phyloP scores from a whole-genome alignment of 2,329 filamentous ascomycete species.

The Penicillium sp. region DNA sequence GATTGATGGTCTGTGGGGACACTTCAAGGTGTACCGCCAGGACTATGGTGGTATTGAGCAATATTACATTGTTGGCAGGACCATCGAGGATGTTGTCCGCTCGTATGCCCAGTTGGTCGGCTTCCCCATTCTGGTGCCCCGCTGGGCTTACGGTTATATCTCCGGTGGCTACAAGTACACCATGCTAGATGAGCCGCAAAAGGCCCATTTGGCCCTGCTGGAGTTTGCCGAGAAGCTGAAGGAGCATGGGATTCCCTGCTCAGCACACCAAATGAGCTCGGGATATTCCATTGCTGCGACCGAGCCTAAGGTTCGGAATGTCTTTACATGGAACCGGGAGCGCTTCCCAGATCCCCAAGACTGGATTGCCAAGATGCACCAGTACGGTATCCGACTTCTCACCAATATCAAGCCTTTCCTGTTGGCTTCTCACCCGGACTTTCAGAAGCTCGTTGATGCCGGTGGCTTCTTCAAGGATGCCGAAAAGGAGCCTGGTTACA shows the following conservation, averaged over 20 bases:
- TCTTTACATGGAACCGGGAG: constrained; percentile 70
- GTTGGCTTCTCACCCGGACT: constrained; percentile 65
- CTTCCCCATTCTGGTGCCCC: constrained; percentile 65
- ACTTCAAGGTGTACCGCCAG: constrained; percentile 72
- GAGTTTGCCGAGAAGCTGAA: constrained; percentile 62
- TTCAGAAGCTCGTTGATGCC: constrained; percentile 57
- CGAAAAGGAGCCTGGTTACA: constrained; percentile 52
- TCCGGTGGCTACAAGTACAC: constrained; percentile 66
- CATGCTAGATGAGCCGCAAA: constrained; percentile 56
- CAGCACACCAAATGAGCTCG: constrained; percentile 70
- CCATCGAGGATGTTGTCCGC: constrained; percentile 63
- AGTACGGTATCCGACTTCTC: constrained; percentile 64
- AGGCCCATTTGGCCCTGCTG: constrained; percentile 56
- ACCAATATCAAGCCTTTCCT: constrained; percentile 75
- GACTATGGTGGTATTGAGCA: constrained; percentile 71
- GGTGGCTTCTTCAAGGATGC: constrained; percentile 66
- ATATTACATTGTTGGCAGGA: constrained; percentile 67
- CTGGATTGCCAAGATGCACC: constrained; percentile 63
- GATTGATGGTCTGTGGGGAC: constrained; percentile 74
- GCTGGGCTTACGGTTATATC: constrained; percentile 73
- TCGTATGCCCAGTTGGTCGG: constrained; percentile 68
- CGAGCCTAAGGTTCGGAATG: constrained; percentile 68
- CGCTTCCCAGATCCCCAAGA: constrained; percentile 67
- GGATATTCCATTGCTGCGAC: constrained; percentile 69
- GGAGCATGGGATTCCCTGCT: constrained; percentile 67